A percentile compares a stretch with the other conserved stretches of the same genome.
Evolutionary conservation across 148 eudicot genomes (phyloP).

Genomic region (Fagopyrum esculentum): DNA sequence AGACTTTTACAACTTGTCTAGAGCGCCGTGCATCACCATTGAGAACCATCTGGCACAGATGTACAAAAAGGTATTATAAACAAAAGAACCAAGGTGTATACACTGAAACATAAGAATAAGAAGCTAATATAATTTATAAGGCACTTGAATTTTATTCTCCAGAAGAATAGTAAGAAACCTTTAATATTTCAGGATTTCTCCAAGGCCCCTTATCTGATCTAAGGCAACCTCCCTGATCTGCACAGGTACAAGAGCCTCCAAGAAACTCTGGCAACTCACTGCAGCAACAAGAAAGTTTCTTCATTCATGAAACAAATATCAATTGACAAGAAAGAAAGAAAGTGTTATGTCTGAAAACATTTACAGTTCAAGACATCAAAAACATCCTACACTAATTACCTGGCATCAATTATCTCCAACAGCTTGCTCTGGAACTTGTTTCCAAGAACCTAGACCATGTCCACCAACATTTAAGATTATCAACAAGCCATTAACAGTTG

Average conservation of each 20-base stretch:
- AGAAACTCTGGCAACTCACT: constrained; percentile 92
- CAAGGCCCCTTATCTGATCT: constrained; percentile 91
- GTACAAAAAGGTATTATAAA: neutral
- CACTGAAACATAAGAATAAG: neutral
- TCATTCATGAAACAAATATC: neutral
- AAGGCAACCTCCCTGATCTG: constrained; percentile 82
- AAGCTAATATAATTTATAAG: neutral
- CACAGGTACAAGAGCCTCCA: constrained; percentile 86
- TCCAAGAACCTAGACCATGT: constrained; percentile 64
- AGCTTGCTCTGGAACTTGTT: constrained; percentile 80
- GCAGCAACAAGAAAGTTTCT: constrained; percentile 3
- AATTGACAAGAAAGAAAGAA: neutral
- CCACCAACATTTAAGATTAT: neutral
- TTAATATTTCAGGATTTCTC: constrained; percentile 74
- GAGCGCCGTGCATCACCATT: constrained; percentile 73
- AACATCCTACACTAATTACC: constrained; percentile 31
- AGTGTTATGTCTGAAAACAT: neutral
- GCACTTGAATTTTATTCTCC: constrained; percentile 1
- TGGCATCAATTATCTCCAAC: constrained; percentile 81
- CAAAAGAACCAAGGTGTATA: neutral
- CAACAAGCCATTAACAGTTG: neutral
- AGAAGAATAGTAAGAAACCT: constrained; percentile 32
- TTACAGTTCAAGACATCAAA: neutral
- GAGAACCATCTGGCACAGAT: constrained; percentile 65
- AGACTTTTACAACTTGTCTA: constrained; percentile 84